phyloP scores from a whole-genome alignment of 352 stramenopile species.

The Phytophthora tubulina region DNA sequence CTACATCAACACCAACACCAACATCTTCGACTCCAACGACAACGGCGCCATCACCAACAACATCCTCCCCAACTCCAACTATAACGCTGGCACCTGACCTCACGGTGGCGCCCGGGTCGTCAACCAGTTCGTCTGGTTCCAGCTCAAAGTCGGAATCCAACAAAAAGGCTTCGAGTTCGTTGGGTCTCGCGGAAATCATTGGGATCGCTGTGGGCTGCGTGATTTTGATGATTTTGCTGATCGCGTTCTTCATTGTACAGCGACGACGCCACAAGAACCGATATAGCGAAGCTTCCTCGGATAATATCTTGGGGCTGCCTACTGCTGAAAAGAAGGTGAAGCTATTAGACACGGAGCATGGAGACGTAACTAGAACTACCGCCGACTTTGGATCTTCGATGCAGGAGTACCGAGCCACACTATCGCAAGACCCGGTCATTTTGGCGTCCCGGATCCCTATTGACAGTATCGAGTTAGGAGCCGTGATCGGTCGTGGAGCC shows the following conservation, averaged over 20 bases:
- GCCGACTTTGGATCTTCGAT: constrained; percentile 29
- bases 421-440: constrained; percentile 45
- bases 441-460: constrained; percentile 12
- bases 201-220: constrained; percentile 15
- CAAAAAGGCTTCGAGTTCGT: constrained; percentile 12
- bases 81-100: neutral
- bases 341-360: constrained; percentile 12
- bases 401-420: constrained; percentile 33
- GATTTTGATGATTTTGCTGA: constrained; percentile 19
- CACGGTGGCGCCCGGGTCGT: neutral
- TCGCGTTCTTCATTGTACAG: constrained; percentile 26
- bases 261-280: constrained; percentile 7
- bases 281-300: neutral
- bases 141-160: neutral
- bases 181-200: constrained; percentile 12
- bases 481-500: constrained; percentile 12
- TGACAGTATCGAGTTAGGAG: constrained; percentile 9
- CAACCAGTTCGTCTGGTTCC: constrained; percentile 2
- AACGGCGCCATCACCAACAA: neutral
- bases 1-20: neutral
- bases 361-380: constrained; percentile 12
- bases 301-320: constrained; percentile 19
- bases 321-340: constrained; percentile 2
- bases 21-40: constrained; percentile 1
- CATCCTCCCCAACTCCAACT: neutral